Percentiles rank a stretch among this genome's conserved stretches.
Evolutionary conservation across 345 rosid genomes (phyloP).

Genomic region (Rhodomyrtus tomentosa): DNA sequence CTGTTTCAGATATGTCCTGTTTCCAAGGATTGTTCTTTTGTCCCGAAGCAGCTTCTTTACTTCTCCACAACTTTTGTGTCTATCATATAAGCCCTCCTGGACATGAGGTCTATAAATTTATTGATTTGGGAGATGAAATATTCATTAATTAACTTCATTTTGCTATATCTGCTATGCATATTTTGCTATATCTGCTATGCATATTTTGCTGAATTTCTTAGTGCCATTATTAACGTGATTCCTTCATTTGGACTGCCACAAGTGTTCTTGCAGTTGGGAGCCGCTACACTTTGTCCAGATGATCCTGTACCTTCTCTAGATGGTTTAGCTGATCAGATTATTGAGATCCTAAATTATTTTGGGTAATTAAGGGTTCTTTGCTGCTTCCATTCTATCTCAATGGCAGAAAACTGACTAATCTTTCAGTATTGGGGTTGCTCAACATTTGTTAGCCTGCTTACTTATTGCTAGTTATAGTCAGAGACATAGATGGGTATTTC

Average conservation of each 20-base stretch:
- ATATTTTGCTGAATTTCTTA: not conserved
- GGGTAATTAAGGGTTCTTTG: conserved; percentile 26
- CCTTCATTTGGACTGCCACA: conserved; percentile 31
- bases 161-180: not conserved
- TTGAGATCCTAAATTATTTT: conserved; percentile 84
- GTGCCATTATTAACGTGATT: conserved; percentile 26
- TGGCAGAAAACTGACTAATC: not conserved
- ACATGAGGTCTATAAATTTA: conserved; percentile 69
- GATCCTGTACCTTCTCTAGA: conserved; percentile 50
- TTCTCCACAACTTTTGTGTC: conserved; percentile 90
- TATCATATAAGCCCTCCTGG: conserved; percentile 98
- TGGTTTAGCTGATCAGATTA: conserved; percentile 83
- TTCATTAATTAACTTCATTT: not conserved
- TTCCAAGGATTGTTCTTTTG: conserved; percentile 91
- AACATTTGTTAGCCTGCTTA: not conserved
- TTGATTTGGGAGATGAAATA: conserved; percentile 2
- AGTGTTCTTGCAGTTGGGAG: conserved; percentile 97
- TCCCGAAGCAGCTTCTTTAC: conserved; percentile 81
- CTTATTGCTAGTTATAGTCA: not conserved
- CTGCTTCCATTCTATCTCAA: not conserved
- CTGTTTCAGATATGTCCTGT: conserved; percentile 66
- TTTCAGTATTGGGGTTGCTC: not conserved
- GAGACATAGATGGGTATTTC: not conserved
- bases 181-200: not conserved
- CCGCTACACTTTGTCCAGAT: conserved; percentile 50